Evolutionary conservation across 352 stramenopile genomes (phyloP).

Genomic region (Globisporangium paroecandrum): DNA sequence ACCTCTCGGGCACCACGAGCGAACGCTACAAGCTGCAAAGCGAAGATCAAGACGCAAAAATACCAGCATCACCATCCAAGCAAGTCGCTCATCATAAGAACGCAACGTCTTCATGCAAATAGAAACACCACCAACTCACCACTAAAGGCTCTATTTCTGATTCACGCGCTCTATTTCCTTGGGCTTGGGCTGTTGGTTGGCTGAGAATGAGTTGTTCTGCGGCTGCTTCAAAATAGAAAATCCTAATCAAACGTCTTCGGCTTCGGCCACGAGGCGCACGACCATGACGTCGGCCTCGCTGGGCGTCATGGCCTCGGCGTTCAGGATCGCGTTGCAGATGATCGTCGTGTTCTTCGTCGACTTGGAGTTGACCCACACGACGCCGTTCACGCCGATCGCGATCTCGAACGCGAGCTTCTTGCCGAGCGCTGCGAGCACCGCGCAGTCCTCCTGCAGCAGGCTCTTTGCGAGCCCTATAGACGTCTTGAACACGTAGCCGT

Average conservation of each 20-base stretch:
- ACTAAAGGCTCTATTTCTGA: background rate
- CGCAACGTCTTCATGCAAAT: background rate
- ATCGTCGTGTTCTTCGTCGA: conserved; percentile 82
- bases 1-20: background rate
- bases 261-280: conserved; percentile 57
- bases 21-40: background rate
- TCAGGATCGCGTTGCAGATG: conserved; percentile 86
- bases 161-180: background rate
- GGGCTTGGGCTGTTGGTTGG: background rate
- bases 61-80: background rate
- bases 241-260: conserved; percentile 32
- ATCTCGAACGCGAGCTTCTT: conserved; percentile 92
- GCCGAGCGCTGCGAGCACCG: conserved; percentile 84
- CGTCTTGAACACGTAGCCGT: conserved; percentile 89
- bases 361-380: conserved; percentile 94
- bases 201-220: background rate
- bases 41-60: background rate
- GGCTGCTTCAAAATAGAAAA: conserved; percentile 5
- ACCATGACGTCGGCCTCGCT: conserved; percentile 81
- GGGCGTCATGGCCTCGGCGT: conserved; percentile 82
- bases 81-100: background rate
- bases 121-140: background rate
- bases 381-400: conserved; percentile 93
- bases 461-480: conserved; percentile 75
- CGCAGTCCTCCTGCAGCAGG: conserved; percentile 64